These are phyloP conservation scores for Phaeosphaeriaceae sp. DNA, from an alignment of 2,329 filamentous ascomycete genomes.

Conservation along the genomic window DNA sequence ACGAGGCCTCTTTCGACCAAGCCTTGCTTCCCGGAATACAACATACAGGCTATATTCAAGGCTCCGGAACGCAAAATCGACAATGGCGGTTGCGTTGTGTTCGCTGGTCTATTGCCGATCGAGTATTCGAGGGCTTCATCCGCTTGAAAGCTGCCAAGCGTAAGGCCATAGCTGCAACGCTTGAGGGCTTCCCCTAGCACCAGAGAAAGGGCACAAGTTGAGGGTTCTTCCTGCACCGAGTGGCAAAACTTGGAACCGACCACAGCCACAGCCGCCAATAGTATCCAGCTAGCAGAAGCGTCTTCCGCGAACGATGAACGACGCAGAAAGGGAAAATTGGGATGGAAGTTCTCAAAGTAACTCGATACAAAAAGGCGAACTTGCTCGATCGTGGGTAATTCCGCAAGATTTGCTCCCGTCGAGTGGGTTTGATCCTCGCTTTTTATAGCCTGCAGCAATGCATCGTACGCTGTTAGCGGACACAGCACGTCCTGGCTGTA, in stretches of 20 bases:
- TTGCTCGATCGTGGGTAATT: slow-evolving; percentile 24
- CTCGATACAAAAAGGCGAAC: slow-evolving; percentile 28
- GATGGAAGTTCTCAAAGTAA: slow-evolving; percentile 38
- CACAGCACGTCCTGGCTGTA: neutral
- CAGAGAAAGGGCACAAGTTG: slow-evolving; percentile 1
- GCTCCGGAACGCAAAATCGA: slow-evolving; percentile 6
- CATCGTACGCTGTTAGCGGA: slow-evolving; percentile 9
- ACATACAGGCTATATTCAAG: slow-evolving; percentile 14
- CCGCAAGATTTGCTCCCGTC: neutral
- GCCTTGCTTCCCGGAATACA: slow-evolving; percentile 15
- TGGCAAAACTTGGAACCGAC: slow-evolving; percentile 34
- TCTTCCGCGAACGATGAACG: slow-evolving; percentile 18
- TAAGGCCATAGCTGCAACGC: neutral
- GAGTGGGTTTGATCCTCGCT: neutral
- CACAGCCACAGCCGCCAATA: slow-evolving; percentile 32
- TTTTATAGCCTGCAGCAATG: slow-evolving; percentile 7
- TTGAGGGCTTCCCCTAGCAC: slow-evolving; percentile 7
- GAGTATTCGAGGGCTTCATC: neutral
- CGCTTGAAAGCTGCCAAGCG: neutral
- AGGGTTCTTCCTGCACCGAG: neutral
- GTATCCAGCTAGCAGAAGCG: slow-evolving; percentile 18
- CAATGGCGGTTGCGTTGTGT: neutral
- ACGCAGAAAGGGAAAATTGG: slow-evolving; percentile 40
- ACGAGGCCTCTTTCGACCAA: slow-evolving; percentile 10
- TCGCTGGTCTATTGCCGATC: neutral